These are phyloP conservation scores for Cladorrhinum samala DNA, from an alignment of 495 filamentous ascomycete species.

Conservation along the genomic window DNA sequence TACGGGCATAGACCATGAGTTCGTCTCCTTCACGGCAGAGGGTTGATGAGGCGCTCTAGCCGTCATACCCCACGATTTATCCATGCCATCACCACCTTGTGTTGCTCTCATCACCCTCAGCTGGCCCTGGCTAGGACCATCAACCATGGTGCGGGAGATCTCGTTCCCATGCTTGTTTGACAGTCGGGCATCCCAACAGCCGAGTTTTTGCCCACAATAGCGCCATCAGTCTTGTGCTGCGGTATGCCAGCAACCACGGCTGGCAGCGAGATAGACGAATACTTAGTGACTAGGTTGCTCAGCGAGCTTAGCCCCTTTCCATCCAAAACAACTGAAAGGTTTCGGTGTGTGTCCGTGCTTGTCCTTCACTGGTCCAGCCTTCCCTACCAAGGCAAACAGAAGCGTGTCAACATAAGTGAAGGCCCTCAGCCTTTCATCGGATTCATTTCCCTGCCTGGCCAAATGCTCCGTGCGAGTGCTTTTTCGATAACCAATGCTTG, in stretches of 20 bases:
- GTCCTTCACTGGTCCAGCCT: not conserved
- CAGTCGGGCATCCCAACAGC: too few relatives aligned
- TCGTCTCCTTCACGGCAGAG: not conserved
- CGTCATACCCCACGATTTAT: too few relatives aligned
- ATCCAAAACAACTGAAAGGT: not conserved
- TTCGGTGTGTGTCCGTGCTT: slow-evolving; percentile 3
- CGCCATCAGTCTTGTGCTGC: not conserved
- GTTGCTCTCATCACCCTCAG: too few relatives aligned
- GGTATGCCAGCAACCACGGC: not conserved
- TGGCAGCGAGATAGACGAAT: not conserved
- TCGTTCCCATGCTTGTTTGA: too few relatives aligned
- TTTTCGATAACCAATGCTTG: not conserved
- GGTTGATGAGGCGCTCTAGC: too few relatives aligned
- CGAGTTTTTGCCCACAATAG: too few relatives aligned
- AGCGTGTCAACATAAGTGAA: not conserved
- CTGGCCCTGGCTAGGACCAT: too few relatives aligned
- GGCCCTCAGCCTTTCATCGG: not conserved
- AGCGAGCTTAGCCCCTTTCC: not conserved
- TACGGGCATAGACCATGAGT: not conserved
- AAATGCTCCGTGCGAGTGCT: not conserved
- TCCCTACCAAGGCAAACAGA: not conserved
- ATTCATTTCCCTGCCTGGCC: not conserved
- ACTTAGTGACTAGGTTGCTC: too few relatives aligned
- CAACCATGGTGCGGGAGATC: too few relatives aligned
- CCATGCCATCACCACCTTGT: too few relatives aligned